Evolutionary conservation across 2,329 filamentous ascomycete genomes (phyloP), one percentile per base, ranked within the genome.

Genomic region (Xylaria sp.): DNA sequence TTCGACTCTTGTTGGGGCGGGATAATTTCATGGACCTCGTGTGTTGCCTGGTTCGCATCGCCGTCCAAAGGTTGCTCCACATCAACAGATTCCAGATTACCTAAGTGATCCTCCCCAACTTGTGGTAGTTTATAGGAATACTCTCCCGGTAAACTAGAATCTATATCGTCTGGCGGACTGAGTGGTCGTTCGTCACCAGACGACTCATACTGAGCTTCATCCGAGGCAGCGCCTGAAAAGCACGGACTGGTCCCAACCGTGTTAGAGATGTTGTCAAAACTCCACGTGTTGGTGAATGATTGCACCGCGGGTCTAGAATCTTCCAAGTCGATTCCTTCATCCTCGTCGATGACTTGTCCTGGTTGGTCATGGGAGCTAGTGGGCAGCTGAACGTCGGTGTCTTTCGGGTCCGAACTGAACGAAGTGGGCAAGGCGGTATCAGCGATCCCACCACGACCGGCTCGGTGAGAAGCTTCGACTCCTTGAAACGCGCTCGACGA

Each of bases 401-500:
- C 66, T 54, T 59, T 62, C 35, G 61, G 9, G 57, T 59, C 35
- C 60, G 59, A 34, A 19, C n/a, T 19, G 37, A 57, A 59, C 7
- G 55, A 57, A 51, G 54, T 10, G 4, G 34, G 23, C 48, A 49
- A 42, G 30, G 54, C 59, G 46, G 44, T 59, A 67, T 70, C 65
- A 70, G 60, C 71, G 66, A 70, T 78, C 75, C 71, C 78, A 82
- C 83, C 83, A 86, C 72, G 82, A 80, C 76, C 83, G 77, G 72
- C 81, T 80, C 72, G 87, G 85, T 75, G 86, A 89, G 76, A 84
- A 86, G 80, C 88, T 91, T 76, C 89, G 83, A 80, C 86, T 90
- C 80, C 86, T 83, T 75, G 82, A 82, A 83, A 90, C 84, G 84
- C 88, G 89, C 88, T 91, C 90, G 90, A 90, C 88, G 87, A 93